phyloP scores from a whole-genome alignment of 257 asterid species.

The Nicotiana obtusifolia region DNA sequence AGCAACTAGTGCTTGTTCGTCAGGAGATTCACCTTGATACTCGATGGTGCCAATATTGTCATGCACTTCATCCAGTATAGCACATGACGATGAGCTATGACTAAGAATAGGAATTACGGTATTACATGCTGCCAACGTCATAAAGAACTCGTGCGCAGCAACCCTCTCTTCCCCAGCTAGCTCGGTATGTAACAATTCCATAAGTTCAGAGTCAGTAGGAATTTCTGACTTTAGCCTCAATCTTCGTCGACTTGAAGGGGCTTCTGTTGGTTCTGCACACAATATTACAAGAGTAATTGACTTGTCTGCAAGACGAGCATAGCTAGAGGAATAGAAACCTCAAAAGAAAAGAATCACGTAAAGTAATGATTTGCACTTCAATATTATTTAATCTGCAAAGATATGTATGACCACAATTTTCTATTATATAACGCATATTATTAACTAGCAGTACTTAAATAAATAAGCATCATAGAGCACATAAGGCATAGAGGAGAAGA shows the following conservation, averaged over 20 bases:
- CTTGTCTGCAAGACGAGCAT: neutral
- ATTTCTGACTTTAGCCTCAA: constrained; percentile 80
- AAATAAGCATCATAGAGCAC: neutral
- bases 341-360: constrained; percentile 5
- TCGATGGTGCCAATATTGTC: constrained; percentile 40
- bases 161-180: constrained; percentile 58
- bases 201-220: constrained; percentile 58
- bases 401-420: neutral
- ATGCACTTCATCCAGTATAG: constrained; percentile 24
- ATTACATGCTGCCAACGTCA: constrained; percentile 92
- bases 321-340: neutral
- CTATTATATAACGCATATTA: neutral
- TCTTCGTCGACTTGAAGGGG: constrained; percentile 23
- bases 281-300: neutral
- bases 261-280: constrained; percentile 38
- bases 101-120: constrained; percentile 86
- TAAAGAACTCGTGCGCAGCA: constrained; percentile 81
- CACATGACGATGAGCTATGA: constrained; percentile 34
- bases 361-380: neutral
- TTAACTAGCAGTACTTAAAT: neutral
- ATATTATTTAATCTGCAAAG: neutral
- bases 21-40: constrained; percentile 99
- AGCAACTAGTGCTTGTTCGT: constrained; percentile 91
- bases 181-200: constrained; percentile 63
- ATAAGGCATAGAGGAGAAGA: neutral